Evolutionary conservation across 192 early-diverging fungal species (phyloP), one percentile per base, ranked within the genome.

Genomic region (Funneliformis geosporum): DNA sequence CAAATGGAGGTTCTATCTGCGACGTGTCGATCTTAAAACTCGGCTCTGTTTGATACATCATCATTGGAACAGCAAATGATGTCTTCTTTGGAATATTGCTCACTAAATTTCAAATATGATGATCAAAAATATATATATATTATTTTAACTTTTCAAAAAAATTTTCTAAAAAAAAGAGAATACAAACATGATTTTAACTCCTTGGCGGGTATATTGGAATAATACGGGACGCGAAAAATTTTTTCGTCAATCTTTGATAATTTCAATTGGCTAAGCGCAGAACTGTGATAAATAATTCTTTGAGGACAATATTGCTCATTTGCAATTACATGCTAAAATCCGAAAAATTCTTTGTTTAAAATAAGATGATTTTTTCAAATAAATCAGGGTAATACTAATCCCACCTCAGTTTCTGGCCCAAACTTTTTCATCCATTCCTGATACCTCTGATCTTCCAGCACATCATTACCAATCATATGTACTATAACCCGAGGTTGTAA

Each of bases 191-290:
- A 46, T 7, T 68, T 73, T 25, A 89, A 44, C 11, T 77, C 72
- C 11, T 86, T 84, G 18, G 82, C 71, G 0, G 92, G 81, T 40
- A 64, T 81, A 59, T 85, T 84, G 7, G 84, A 80, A 75, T 90
- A 90, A 73, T 90, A 90, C 21, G 95, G 95, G n/a, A 92, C 82
- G 2, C 90, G 87, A 84, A 95, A 97, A 8, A 91, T 87, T 11
- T 76, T 84, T 11, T 87, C 79, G 64, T 94, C 89, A 39, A 95
- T 72, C 14, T 84, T 86, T 7, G 92, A 88, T 68, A 97, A 83
- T 50, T 91, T 90, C 28, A 88, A 83, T 67, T 93, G 90, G 68
- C 89, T 86, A 12, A 82, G 81, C 7, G 93, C 86, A 66, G 92
- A 91, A 25, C 87, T 86, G 76, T 87, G 84, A 86, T 92, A 96